Evolutionary conservation across 352 stramenopile species (phyloP).

Genomic region (Globisporangium paddicum): DNA sequence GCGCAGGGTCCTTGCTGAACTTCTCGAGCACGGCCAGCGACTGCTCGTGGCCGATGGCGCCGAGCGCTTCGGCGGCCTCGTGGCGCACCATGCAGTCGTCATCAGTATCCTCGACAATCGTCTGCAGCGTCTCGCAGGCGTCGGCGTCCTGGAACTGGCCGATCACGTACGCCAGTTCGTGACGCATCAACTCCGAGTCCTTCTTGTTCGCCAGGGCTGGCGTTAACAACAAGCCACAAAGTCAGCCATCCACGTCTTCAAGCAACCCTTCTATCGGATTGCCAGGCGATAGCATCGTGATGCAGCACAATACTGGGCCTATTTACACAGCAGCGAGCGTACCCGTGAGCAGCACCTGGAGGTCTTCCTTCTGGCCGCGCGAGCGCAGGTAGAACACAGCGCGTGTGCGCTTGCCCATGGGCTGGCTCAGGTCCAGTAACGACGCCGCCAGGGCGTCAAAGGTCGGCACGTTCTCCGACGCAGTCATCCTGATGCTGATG

Average conservation of each 20-base stretch:
- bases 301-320: background rate
- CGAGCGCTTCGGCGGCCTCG: slow-evolving; percentile 95
- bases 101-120: slow-evolving; percentile 76
- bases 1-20: slow-evolving; percentile 63
- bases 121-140: slow-evolving; percentile 71
- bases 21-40: slow-evolving; percentile 87
- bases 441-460: slow-evolving; percentile 56
- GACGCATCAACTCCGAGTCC: slow-evolving; percentile 94
- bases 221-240: background rate
- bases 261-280: background rate
- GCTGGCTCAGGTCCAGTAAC: slow-evolving; percentile 78
- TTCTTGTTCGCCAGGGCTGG: slow-evolving; percentile 75
- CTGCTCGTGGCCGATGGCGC: slow-evolving; percentile 89
- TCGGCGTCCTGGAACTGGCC: slow-evolving; percentile 95
- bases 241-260: background rate
- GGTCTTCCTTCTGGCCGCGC: slow-evolving; percentile 67
- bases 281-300: background rate
- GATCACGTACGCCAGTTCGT: slow-evolving; percentile 98
- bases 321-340: too few species aligned
- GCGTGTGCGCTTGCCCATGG: slow-evolving; percentile 88
- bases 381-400: slow-evolving; percentile 91
- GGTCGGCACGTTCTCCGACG: slow-evolving; percentile 30
- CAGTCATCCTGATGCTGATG: slow-evolving; percentile 9
- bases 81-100: slow-evolving; percentile 93
- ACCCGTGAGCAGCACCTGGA: slow-evolving; percentile 66